Evolutionary conservation across 139 green algal species (phyloP).

Genomic region (Microglena sp.): DNA sequence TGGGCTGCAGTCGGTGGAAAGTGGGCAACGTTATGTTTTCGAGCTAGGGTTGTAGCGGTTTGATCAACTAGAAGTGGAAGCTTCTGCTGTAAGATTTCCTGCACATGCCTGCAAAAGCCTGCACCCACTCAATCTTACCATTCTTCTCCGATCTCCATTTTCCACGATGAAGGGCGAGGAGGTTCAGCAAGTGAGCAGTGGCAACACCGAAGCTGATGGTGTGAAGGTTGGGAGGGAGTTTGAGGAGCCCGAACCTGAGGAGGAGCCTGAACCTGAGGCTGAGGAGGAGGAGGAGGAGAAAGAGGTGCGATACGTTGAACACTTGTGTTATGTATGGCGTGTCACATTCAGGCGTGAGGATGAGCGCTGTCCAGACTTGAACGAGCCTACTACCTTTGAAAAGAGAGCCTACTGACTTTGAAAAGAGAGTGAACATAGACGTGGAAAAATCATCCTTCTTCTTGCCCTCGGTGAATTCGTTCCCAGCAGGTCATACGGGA

Average conservation of each 20-base stretch:
- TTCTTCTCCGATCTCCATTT: background rate
- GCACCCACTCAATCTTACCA: background rate
- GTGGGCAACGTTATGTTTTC: no score
- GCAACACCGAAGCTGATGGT: constrained; percentile 21
- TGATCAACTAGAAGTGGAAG: no score
- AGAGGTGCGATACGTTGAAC: constrained; percentile 12
- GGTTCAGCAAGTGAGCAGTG: constrained; percentile 16
- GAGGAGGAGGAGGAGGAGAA: constrained; percentile 25
- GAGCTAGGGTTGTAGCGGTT: no score
- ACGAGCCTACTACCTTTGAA: no score
- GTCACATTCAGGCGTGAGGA: background rate
- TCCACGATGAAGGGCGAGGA: constrained; percentile 19
- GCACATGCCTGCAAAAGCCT: background rate
- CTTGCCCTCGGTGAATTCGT: no score
- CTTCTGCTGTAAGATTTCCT: no score
- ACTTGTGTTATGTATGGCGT: constrained; percentile 5
- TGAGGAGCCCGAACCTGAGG: constrained; percentile 13
- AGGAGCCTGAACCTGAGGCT: constrained; percentile 19
- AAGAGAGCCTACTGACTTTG: no score
- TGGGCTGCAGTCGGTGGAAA: background rate
- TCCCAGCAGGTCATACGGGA: no score
- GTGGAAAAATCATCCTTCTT: no score
- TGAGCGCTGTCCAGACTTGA: background rate
- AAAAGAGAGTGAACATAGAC: no score
- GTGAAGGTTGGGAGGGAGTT: constrained; percentile 19